Base-by-base conservation (phyloP, 2,329 filamentous ascomycete genomes). In the Diaporthe aspalathi region DNA sequence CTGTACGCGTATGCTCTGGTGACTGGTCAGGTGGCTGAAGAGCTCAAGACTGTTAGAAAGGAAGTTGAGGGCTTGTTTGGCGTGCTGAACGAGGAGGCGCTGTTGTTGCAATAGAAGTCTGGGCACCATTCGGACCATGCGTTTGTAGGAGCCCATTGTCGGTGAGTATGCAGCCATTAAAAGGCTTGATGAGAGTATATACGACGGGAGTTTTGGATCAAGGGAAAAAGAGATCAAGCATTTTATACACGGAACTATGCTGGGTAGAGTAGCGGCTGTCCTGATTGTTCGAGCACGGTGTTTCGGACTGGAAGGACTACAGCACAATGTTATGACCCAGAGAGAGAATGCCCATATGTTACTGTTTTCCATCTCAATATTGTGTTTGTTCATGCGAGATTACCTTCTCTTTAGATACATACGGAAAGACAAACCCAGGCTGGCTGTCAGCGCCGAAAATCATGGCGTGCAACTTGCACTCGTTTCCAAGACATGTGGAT, bases 1-100 rank as follows among this genome's bases (percentile, higher is more conserved):
- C 82, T 98, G 53, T 99, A 98, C 82, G 95, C 95, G 22, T 99
- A 97, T 83, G 94, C 89, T 3, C 83, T 93, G 54, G 89, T 92
- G 60, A 92, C 90, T 9, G 87, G 89, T 53, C 90, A 92, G 80
- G 86, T 93, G 27, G 89, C 89, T 1, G 89, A 90, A 68, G 90
- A 92, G 80, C 81, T 93, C 54, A 85, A 86, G 78, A 85, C 85
- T 52, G 87, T 91, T 29, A 86, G 89, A 75, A 83, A 79, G 73
- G 90, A 91, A 78, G 85, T 93, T 66, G 90, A 92, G 79, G 83
- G 82, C 0, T 75, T 92, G 40, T 92, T 90, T 82, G 90, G 90
- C 17, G 84, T 91, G 50, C 79, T 92, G 73, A 84, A 91, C 74
- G 86, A 90, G 72, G 88, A 91, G 74, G 83, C 87, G 57, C 78